Evolutionary conservation across 495 filamentous ascomycete genomes (phyloP), one percentile per base, ranked within the genome.

Genomic region (Glonium stellatum): DNA sequence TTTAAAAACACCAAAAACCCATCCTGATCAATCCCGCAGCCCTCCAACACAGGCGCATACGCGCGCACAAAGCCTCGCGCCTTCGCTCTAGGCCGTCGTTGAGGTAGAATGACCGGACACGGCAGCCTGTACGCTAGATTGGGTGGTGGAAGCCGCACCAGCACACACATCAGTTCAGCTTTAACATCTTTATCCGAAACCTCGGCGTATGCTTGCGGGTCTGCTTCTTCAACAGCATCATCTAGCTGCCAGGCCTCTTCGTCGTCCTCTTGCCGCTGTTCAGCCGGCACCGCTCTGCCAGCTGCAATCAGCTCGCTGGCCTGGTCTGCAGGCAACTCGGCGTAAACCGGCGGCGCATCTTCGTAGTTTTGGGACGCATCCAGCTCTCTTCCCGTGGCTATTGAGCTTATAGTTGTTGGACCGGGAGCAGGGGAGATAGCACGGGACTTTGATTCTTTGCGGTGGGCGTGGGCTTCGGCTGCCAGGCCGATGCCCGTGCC

Each of bases 1-100:
- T 77, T 71, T 10, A 84, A 64, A 57, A 86, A 84, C n/a, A 78
- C 72, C 3, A 84, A 58, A 60, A 82, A 85, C n/a, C 73, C 78
- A 19, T 55, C 54, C 56, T 83, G 73, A 59, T 78, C 73, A 62
- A 85, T 77, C 0, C 76, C 80, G 21, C 18, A 25, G 5, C 78
- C 73, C 1, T 68, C 71, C 0, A 84, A 72, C 1, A 74, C 70
- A 0, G 80, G 82, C 0, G 82, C 77, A 70, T 84, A 84, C 1
- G 79, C 72, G 50, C 72, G 57, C 54, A 78, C 62, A 49, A 81
- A 82, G 5, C 79, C 79, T 5, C 76, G 70, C 8, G 60, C 64
- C 19, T 75, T 73, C 19, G 64, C 70, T 15, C 71, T 63, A 1
- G 79, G 79, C 36, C 80, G 71, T 21, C 75, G 66, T 58, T 82